Percentiles rank a stretch among this genome's conserved stretches.
phyloP scores from a whole-genome alignment of 73 alveolate genomes.

The Blepharisma japonicum region DNA sequence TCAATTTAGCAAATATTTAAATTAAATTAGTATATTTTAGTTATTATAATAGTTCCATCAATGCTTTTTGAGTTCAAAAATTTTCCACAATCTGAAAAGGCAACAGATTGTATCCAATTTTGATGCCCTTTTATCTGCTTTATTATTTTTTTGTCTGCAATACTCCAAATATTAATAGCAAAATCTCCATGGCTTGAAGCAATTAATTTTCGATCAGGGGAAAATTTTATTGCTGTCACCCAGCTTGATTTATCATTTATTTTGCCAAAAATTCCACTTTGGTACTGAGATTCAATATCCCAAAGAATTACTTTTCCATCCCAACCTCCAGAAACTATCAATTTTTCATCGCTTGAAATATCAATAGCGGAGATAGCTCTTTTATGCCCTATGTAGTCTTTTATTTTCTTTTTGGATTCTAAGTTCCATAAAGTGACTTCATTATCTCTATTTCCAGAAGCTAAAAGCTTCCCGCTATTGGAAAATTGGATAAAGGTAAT shows the following conservation, averaged over 20 bases:
- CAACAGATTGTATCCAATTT: background rate
- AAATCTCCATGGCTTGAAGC: background rate
- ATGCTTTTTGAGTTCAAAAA: background rate
- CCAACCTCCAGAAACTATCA: constrained; percentile 16
- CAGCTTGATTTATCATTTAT: background rate
- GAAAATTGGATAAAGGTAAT: too few relatives aligned
- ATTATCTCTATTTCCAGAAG: too few relatives aligned
- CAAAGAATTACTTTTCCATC: background rate
- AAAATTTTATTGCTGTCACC: background rate
- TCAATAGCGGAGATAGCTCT: background rate
- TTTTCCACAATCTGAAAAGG: background rate
- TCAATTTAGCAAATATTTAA: too few relatives aligned
- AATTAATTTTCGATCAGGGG: background rate
- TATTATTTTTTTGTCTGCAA: background rate
- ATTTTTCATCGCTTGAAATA: background rate
- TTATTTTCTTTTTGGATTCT: too few relatives aligned
- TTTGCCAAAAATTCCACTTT: background rate
- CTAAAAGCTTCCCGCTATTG: too few relatives aligned
- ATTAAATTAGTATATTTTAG: too few relatives aligned
- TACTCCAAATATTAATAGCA: background rate
- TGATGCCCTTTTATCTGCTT: background rate
- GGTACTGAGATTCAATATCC: background rate
- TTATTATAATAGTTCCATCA: background rate
- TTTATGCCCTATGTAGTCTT: background rate
- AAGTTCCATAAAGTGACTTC: too few relatives aligned